phyloP scores from a whole-genome alignment of 805 yeast genomes.

The Ogataea nonfermentans region DNA sequence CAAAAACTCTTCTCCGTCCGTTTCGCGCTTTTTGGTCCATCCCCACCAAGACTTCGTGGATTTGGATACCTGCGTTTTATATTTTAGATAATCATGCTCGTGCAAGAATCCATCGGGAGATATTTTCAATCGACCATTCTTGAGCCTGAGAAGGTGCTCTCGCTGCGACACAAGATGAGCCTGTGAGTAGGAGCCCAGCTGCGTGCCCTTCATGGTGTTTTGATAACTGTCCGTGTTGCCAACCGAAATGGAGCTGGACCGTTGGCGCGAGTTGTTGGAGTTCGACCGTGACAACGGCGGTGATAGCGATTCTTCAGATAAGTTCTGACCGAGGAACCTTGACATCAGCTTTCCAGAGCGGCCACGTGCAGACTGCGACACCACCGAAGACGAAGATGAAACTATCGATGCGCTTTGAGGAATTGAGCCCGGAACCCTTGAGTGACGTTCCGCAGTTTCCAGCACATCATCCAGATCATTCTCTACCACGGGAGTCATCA shows the following conservation, averaged over 20 bases:
- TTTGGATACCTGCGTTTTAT: constrained; percentile 33
- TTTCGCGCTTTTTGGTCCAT: constrained; percentile 35
- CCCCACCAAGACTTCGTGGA: constrained; percentile 29
- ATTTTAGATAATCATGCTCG: constrained; percentile 36
- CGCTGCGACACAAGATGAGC: constrained; percentile 21
- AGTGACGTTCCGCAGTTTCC: constrained; percentile 19
- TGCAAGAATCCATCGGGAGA: constrained; percentile 33
- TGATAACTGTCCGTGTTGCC: constrained; percentile 17
- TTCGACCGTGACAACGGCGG: constrained; percentile 25
- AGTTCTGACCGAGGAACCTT: constrained; percentile 20
- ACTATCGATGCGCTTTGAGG: constrained; percentile 13
- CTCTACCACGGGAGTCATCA: constrained; percentile 35
- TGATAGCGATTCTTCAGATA: constrained; percentile 23
- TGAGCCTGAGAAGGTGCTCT: constrained; percentile 27
- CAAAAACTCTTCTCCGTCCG: constrained; percentile 25
- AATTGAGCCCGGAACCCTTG: constrained; percentile 1
- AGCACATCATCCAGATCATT: constrained; percentile 34
- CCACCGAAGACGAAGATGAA: constrained; percentile 14
- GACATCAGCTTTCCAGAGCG: constrained; percentile 23
- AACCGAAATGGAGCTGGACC: constrained; percentile 25
- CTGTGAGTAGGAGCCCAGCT: constrained; percentile 26
- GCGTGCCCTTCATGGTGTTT: constrained; percentile 26
- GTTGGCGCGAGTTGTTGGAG: constrained; percentile 17
- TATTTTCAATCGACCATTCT: constrained; percentile 31
- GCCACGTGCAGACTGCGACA: constrained; percentile 20